Evolutionary conservation across 257 asterid species (phyloP).

Genomic region (Nyctanthes arbortristis): DNA sequence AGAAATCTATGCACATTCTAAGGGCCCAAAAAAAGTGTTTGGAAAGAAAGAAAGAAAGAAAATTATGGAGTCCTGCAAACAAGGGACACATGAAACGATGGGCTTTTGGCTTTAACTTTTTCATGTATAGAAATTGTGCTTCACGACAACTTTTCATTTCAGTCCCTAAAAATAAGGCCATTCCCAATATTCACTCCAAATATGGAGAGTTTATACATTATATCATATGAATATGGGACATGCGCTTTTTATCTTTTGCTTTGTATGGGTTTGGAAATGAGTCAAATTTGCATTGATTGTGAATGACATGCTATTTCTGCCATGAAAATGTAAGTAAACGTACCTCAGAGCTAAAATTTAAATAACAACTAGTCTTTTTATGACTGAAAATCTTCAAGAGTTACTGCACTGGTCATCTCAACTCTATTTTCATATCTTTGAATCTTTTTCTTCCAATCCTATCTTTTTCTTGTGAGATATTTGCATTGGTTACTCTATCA

Average conservation of each 20-base stretch:
- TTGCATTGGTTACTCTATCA: background rate
- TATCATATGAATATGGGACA: slow-evolving; percentile 4
- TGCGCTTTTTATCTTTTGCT: slow-evolving; percentile 25
- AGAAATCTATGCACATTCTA: background rate
- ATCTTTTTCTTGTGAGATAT: background rate
- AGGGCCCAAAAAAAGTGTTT: background rate
- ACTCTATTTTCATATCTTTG: background rate
- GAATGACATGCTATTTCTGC: slow-evolving; percentile 12
- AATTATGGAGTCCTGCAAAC: slow-evolving; percentile 35
- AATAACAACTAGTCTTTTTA: slow-evolving; percentile 10
- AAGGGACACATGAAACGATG: slow-evolving; percentile 42
- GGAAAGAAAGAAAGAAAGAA: background rate
- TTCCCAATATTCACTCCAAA: slow-evolving; percentile 15
- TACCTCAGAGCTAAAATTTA: slow-evolving; percentile 6
- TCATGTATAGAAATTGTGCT: slow-evolving; percentile 24
- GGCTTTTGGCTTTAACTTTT: slow-evolving; percentile 28
- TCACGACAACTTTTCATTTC: slow-evolving; percentile 37
- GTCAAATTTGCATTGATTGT: slow-evolving; percentile 28
- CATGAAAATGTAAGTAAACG: slow-evolving; percentile 1
- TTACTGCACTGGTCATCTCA: slow-evolving; percentile 14
- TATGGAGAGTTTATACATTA: slow-evolving; percentile 12
- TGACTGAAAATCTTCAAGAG: slow-evolving; percentile 17
- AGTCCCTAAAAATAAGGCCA: slow-evolving; percentile 32
- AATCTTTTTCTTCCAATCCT: background rate
- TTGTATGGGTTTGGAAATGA: slow-evolving; percentile 31